A percentile compares a stretch with the other conserved stretches of the same genome.
Conservation (phyloP, 805 yeast species). For the Metschnikowia amazonensis region DNA sequence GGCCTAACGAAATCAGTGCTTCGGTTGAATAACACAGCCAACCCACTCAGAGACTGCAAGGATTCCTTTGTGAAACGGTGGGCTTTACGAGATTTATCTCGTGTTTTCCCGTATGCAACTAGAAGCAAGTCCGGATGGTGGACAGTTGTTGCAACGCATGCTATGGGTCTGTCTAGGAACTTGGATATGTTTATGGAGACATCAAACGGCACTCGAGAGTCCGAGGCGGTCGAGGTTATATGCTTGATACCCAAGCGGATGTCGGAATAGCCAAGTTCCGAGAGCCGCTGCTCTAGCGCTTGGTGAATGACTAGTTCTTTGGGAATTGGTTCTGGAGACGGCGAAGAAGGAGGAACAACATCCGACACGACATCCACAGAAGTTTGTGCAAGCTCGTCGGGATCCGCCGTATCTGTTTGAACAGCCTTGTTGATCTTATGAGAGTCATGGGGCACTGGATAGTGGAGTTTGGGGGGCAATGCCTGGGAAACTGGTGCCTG, state of each 20-base stretch:
- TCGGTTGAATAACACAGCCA: conserved; percentile 34
- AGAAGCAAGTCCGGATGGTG: conserved; percentile 14
- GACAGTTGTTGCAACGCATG: conserved; percentile 9
- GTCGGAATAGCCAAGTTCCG: conserved; percentile 9
- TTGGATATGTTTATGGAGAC: conserved; percentile 4
- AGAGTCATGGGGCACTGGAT: neutral
- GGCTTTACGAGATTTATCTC: neutral
- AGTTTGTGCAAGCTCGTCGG: neutral
- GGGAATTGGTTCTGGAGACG: neutral
- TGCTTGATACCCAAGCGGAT: conserved; percentile 15
- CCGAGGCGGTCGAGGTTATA: neutral
- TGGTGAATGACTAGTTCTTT: neutral
- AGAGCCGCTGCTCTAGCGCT: conserved; percentile 3
- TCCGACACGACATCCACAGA: neutral
- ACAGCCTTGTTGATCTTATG: conserved; percentile 22
- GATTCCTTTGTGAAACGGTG: neutral
- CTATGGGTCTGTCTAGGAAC: conserved; percentile 13
- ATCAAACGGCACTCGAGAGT: conserved; percentile 13
- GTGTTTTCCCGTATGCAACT: conserved; percentile 13
- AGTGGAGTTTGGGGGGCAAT: neutral
- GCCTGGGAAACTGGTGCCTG: conserved; percentile 4
- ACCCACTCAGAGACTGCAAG: conserved; percentile 20
- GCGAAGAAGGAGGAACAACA: neutral
- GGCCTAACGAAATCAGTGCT: conserved; percentile 19
- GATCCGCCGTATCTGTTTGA: conserved; percentile 16